phyloP scores from a whole-genome alignment of 352 stramenopile species.

The Phytophthora kernoviae region DNA sequence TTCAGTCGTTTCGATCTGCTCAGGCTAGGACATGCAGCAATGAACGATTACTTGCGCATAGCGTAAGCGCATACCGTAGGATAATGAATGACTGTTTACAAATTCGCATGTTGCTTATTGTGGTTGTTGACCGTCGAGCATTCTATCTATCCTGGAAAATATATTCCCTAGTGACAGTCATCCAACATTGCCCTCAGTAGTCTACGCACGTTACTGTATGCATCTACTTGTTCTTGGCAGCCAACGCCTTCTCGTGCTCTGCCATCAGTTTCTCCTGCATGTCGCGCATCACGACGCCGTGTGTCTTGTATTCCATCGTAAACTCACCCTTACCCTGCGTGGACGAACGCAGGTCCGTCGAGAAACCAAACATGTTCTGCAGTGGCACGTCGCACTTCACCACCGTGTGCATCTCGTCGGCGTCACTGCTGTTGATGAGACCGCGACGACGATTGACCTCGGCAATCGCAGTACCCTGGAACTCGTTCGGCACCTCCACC shows the following conservation, averaged over 20 bases:
- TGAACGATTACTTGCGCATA: too few relatives aligned
- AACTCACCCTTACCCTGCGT: slow-evolving; percentile 99
- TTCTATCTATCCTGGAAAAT: slow-evolving; percentile 16
- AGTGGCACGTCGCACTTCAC: slow-evolving; percentile 95
- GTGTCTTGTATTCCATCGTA: slow-evolving; percentile 99
- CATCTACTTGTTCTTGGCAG: slow-evolving; percentile 78
- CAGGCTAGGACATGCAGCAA: too few relatives aligned
- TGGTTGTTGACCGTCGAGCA: slow-evolving; percentile 8
- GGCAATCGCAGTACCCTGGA: slow-evolving; percentile 94
- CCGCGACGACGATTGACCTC: slow-evolving; percentile 95
- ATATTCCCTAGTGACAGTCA: slow-evolving; percentile 24
- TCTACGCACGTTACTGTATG: background rate
- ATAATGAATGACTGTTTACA: slow-evolving; percentile 13
- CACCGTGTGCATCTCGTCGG: slow-evolving; percentile 94
- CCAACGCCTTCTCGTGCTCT: slow-evolving; percentile 91
- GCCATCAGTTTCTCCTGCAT: slow-evolving; percentile 95
- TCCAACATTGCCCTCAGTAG: slow-evolving; percentile 7
- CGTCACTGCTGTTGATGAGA: slow-evolving; percentile 96
- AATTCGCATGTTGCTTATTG: slow-evolving; percentile 13
- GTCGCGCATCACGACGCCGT: slow-evolving; percentile 93
- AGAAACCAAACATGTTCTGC: slow-evolving; percentile 99
- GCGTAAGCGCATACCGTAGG: too few relatives aligned
- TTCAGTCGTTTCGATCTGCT: too few relatives aligned
- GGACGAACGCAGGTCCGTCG: slow-evolving; percentile 94
- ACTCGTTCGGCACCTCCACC: slow-evolving; percentile 94